These are phyloP conservation scores for Agaricus blazei DNA, from an alignment of 768 basidiomycete genomes.

Conservation along the genomic window DNA sequence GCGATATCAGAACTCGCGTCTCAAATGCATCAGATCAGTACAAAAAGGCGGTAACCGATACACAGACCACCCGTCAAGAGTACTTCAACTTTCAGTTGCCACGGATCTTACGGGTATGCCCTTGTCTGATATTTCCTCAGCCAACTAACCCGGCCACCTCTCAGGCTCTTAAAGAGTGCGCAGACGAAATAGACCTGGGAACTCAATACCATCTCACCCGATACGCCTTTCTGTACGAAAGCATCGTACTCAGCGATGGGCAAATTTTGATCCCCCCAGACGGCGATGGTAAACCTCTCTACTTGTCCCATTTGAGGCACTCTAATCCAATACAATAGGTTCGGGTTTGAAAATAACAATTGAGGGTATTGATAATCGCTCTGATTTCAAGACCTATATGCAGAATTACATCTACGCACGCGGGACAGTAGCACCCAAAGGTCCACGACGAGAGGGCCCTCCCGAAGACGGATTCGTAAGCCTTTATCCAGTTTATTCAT, in stretches of 20 bases:
- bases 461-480: conserved; percentile 91
- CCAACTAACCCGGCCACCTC: not conserved
- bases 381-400: conserved; percentile 96
- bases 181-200: conserved; percentile 96
- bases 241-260: conserved; percentile 84
- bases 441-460: conserved; percentile 86
- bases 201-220: conserved; percentile 95
- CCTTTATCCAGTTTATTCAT: conserved; percentile 16
- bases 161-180: conserved; percentile 88
- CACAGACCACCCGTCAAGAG: conserved; percentile 88
- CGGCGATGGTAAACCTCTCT: conserved; percentile 55
- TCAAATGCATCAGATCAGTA: conserved; percentile 84
- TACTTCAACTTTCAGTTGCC: conserved; percentile 98
- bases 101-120: conserved; percentile 80
- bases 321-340: conserved; percentile 20
- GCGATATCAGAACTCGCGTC: conserved; percentile 85
- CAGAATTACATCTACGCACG: conserved; percentile 94
- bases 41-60: conserved; percentile 84
- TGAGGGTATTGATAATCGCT: conserved; percentile 89
- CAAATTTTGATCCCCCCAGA: conserved; percentile 71
- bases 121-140: not conserved
- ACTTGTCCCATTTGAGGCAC: not conserved
- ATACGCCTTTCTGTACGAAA: conserved; percentile 93
- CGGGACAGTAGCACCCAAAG: conserved; percentile 51
- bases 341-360: conserved; percentile 81